phyloP scores from a whole-genome alignment of 2,329 filamentous ascomycete genomes.

The Aspergillus quadrilineatus region DNA sequence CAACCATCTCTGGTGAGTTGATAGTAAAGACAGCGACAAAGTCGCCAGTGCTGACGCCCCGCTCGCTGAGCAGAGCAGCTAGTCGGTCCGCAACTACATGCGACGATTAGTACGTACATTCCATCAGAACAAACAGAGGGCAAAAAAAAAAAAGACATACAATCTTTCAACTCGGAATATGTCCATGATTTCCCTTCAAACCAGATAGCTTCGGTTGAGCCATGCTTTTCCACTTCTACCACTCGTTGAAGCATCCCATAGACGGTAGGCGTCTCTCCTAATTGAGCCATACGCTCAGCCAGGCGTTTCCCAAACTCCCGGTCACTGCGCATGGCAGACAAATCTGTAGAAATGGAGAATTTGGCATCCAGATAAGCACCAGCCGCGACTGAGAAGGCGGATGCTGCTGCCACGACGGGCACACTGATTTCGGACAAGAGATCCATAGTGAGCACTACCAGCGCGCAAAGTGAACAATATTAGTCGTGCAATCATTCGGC shows the following conservation, averaged over 20 bases:
- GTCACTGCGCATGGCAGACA: conserved; percentile 37
- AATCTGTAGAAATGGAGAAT: conserved; percentile 42
- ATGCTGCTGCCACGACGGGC: conserved; percentile 34
- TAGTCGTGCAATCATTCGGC: not conserved
- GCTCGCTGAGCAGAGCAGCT: conserved; percentile 42
- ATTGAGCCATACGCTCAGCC: conserved; percentile 33
- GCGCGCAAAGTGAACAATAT: not conserved
- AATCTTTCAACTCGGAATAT: conserved; percentile 45
- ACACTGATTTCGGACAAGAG: conserved; percentile 28
- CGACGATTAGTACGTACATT: conserved; percentile 6
- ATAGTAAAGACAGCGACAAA: conserved; percentile 49
- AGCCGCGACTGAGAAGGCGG: conserved; percentile 36
- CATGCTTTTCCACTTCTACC: conserved; percentile 40
- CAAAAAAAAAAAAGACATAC: conserved; percentile 28
- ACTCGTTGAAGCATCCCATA: conserved; percentile 46
- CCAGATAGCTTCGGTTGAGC: conserved; percentile 46
- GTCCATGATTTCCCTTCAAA: conserved; percentile 52
- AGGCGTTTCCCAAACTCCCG: conserved; percentile 36
- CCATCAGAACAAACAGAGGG: not conserved
- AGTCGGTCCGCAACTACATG: conserved; percentile 44
- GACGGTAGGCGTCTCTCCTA: conserved; percentile 42
- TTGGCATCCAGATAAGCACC: conserved; percentile 48
- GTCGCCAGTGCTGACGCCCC: conserved; percentile 41
- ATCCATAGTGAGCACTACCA: conserved; percentile 24
- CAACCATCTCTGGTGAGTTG: conserved; percentile 52